Conservation (phyloP, 306 rosid species). For the Mucuna pruriens region DNA sequence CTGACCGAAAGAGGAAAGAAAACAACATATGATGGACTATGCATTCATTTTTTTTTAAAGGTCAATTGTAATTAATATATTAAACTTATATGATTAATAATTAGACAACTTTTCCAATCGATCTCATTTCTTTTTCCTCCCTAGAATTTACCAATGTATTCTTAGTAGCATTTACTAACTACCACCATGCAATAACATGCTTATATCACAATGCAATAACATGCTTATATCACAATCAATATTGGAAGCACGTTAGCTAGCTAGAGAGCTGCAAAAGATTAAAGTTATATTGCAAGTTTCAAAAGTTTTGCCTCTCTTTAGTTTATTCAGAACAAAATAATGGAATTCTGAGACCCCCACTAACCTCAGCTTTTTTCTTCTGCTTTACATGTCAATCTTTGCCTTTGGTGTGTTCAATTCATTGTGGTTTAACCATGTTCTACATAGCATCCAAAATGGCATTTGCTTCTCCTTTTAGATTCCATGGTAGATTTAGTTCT, state of each 20-base stretch:
- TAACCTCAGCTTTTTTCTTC: background rate
- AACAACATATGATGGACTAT: background rate
- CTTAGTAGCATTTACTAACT: background rate
- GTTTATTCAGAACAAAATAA: slow-evolving; percentile 11
- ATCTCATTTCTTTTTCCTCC: background rate
- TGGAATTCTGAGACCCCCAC: slow-evolving; percentile 35
- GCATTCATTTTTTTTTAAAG: background rate
- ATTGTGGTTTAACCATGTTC: background rate
- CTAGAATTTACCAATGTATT: background rate
- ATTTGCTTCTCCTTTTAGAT: slow-evolving; percentile 9
- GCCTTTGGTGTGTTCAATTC: background rate
- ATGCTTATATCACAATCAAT: background rate
- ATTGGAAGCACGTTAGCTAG: slow-evolving; percentile 5
- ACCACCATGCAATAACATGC: background rate
- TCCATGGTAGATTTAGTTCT: background rate
- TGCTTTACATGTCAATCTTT: background rate
- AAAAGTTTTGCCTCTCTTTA: slow-evolving; percentile 12
- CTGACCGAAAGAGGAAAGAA: background rate
- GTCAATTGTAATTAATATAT: too few species aligned
- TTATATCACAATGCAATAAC: background rate
- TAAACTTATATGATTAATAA: too few species aligned
- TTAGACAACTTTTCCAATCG: background rate
- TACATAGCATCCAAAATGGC: background rate
- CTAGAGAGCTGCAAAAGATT: background rate
- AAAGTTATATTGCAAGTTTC: background rate